A percentile compares a stretch with the other conserved stretches of the same genome.
These are phyloP conservation scores for Sugiyamaella japonica DNA, from an alignment of 1,139 yeast species.

Conservation along the genomic window DNA sequence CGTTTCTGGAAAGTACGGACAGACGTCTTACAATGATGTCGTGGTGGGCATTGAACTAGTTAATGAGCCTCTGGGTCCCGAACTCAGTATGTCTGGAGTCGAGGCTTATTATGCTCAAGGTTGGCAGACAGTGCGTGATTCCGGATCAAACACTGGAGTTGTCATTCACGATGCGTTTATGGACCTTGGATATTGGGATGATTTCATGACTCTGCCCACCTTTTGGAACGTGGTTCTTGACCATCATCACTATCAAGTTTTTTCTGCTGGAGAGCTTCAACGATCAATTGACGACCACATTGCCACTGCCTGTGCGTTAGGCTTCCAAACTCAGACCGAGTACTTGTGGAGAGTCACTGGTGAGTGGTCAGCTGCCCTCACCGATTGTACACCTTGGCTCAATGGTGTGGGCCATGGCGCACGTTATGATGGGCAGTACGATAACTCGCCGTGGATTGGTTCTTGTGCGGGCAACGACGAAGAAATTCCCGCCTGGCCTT, in stretches of 20 bases:
- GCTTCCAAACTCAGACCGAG: conserved; percentile 52
- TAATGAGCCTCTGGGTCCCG: conserved; percentile 86
- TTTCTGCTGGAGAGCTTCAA: conserved; percentile 60
- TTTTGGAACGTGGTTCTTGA: conserved; percentile 74
- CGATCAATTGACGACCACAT: conserved; percentile 63
- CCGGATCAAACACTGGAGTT: conserved; percentile 53
- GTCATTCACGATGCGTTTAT: conserved; percentile 77
- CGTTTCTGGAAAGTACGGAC: conserved; percentile 64
- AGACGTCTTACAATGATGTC: conserved; percentile 62
- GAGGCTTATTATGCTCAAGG: conserved; percentile 57
- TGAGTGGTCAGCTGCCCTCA: conserved; percentile 92
- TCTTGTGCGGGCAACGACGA: conserved; percentile 63
- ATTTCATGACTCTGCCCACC: conserved; percentile 46
- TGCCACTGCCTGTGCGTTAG: conserved; percentile 61
- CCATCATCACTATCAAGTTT: conserved; percentile 92
- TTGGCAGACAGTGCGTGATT: conserved; percentile 52
- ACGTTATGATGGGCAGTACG: conserved; percentile 71
- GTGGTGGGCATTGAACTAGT: conserved; percentile 81
- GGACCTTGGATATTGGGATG: conserved; percentile 60
- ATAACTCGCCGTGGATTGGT: conserved; percentile 53
- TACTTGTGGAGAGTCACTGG: conserved; percentile 78
- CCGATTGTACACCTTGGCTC: conserved; percentile 90
- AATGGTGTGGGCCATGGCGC: conserved; percentile 92
- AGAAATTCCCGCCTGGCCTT: conserved; percentile 56
- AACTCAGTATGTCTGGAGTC: conserved; percentile 58